A percentile compares a stretch with the other conserved stretches of the same genome.
Conservation (phyloP, 202 grass and related monocot species). For the Schoenoplectus tabernaemontani region DNA sequence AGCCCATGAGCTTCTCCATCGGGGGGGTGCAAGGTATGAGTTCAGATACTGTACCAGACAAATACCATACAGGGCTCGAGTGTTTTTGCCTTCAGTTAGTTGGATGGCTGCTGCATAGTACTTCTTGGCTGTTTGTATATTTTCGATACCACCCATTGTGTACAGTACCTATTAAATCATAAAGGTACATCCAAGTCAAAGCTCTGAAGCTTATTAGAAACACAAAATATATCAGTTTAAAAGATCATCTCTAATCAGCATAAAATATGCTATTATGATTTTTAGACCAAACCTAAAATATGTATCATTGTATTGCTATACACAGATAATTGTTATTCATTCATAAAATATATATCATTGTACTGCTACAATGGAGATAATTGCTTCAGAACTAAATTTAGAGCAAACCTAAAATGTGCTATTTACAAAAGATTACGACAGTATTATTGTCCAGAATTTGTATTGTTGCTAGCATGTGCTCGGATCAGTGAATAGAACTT, state of each 20-base stretch:
- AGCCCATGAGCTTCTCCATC: too few relatives aligned
- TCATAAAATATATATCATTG: too few relatives aligned
- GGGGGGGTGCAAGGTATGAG: background rate
- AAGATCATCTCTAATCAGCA: background rate
- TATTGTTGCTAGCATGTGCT: background rate
- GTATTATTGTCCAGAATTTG: background rate
- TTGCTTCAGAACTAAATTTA: background rate
- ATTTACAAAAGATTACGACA: background rate
- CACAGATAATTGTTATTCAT: too few relatives aligned
- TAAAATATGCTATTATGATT: too few relatives aligned
- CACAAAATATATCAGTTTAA: background rate
- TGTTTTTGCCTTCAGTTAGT: slow-evolving; percentile 85
- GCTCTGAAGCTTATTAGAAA: background rate
- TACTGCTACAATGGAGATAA: background rate
- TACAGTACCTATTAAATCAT: slow-evolving; percentile 58
- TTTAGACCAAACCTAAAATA: too few relatives aligned
- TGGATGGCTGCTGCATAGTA: slow-evolving; percentile 72
- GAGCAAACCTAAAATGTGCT: background rate
- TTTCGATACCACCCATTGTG: slow-evolving; percentile 91
- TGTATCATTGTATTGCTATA: too few relatives aligned
- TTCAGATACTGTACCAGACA: slow-evolving; percentile 55
- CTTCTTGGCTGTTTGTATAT: slow-evolving; percentile 85
- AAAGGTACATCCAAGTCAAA: background rate
- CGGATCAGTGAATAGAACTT: background rate
- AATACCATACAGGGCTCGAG: slow-evolving; percentile 74